Evolutionary conservation across 2,329 filamentous ascomycete species (phyloP).

Genomic region (Shiraia sp.): DNA sequence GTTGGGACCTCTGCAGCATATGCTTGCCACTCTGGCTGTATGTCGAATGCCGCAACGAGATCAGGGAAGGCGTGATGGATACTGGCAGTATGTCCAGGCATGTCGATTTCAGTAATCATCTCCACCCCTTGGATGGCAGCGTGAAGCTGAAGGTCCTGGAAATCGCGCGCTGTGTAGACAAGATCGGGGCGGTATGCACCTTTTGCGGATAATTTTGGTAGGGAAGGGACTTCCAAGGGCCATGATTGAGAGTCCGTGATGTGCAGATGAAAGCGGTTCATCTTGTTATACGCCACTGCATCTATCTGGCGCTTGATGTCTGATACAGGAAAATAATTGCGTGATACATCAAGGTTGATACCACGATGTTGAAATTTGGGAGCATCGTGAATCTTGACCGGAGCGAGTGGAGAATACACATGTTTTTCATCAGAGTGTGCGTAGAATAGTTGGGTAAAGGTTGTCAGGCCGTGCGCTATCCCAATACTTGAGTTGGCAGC

Average conservation of each 20-base stretch:
- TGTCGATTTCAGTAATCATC: conserved; percentile 77
- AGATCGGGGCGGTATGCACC: conserved; percentile 72
- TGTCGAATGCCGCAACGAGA: conserved; percentile 67
- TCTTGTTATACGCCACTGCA: conserved; percentile 75
- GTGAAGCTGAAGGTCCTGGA: conserved; percentile 71
- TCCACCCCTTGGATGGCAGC: conserved; percentile 70
- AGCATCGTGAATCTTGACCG: conserved; percentile 71
- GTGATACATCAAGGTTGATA: conserved; percentile 75
- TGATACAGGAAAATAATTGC: conserved; percentile 69
- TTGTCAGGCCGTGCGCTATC: conserved; percentile 72
- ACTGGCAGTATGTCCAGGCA: conserved; percentile 76
- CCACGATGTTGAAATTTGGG: conserved; percentile 79
- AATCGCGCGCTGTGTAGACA: conserved; percentile 68
- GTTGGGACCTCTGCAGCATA: conserved; percentile 61
- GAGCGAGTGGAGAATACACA: conserved; percentile 71
- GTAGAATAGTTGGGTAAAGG: conserved; percentile 81
- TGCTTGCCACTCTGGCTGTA: conserved; percentile 56
- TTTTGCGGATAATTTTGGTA: conserved; percentile 72
- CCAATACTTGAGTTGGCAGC: conserved; percentile 69
- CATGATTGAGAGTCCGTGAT: conserved; percentile 83
- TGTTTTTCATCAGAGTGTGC: conserved; percentile 61
- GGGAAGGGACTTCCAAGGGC: conserved; percentile 76
- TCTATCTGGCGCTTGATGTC: conserved; percentile 78
- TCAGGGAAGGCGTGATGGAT: conserved; percentile 71
- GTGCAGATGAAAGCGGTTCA: conserved; percentile 82